Conservation (phyloP, 1,139 yeast species). For the Geotrichum candidum region DNA sequence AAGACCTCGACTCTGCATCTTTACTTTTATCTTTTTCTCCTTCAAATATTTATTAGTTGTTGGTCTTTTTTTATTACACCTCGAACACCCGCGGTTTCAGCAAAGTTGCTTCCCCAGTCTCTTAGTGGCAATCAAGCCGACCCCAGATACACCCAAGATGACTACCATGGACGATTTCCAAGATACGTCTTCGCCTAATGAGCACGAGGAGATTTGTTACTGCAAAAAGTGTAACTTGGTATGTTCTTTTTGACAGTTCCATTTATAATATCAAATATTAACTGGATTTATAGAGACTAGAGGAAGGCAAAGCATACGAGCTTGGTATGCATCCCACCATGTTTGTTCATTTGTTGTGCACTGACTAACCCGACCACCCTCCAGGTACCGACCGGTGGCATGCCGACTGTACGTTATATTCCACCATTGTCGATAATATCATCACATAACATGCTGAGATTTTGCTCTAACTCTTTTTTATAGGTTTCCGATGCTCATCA, state of each 20-base stretch:
- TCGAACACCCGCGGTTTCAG: too few species aligned
- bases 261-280: not conserved
- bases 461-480: not conserved
- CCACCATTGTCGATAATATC: not conserved
- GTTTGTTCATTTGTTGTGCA: not conserved
- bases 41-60: too few species aligned
- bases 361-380: slow-evolving; percentile 14
- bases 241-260: slow-evolving; percentile 12
- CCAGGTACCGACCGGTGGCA: slow-evolving; percentile 95
- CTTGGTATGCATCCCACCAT: slow-evolving; percentile 27
- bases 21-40: too few species aligned
- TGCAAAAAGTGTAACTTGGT: slow-evolving; percentile 36
- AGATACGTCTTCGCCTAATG: not conserved
- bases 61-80: too few species aligned
- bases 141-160: too few species aligned
- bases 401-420: slow-evolving; percentile 40
- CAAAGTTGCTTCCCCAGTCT: too few species aligned
- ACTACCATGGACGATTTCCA: too few species aligned
- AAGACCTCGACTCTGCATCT: not conserved
- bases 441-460: too few species aligned
- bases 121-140: too few species aligned
- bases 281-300: slow-evolving; percentile 28
- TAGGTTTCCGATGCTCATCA: slow-evolving; percentile 70
- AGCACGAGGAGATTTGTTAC: slow-evolving; percentile 29
- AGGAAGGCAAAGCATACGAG: slow-evolving; percentile 41